Percentiles rank a stretch among this genome's conserved stretches.
Evolutionary conservation across 176 grass and related monocot species (phyloP).

Genomic region (Coix lacrymajobi): DNA sequence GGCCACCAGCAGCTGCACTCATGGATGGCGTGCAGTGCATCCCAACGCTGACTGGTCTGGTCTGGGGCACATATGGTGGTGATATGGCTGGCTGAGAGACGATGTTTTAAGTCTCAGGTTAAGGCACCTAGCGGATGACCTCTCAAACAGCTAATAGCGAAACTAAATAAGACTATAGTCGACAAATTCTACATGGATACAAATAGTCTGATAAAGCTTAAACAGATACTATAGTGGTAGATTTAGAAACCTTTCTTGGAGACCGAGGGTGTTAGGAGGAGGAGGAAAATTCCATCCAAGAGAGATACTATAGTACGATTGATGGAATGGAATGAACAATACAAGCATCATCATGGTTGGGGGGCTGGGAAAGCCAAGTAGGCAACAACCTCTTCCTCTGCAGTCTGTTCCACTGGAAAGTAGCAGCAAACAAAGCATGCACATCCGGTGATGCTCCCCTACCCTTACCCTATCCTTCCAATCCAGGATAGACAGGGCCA

Average conservation of each 20-base stretch:
- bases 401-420: constrained; percentile 15
- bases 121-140: neutral
- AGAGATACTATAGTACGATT: neutral
- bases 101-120: neutral
- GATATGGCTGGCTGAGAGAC: neutral
- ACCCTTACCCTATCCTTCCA: constrained; percentile 21
- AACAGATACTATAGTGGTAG: neutral
- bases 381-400: constrained; percentile 24
- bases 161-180: neutral
- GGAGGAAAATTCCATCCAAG: neutral
- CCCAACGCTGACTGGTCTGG: neutral
- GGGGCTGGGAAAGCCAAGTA: constrained; percentile 35
- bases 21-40: neutral
- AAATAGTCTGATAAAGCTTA: too few species aligned
- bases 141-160: neutral
- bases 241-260: neutral
- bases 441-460: constrained; percentile 12
- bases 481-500: constrained; percentile 4
- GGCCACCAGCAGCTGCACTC: constrained; percentile 40
- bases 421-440: neutral
- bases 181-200: too few species aligned
- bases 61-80: neutral
- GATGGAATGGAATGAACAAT: neutral
- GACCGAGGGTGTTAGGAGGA: too few species aligned
- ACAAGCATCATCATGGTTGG: neutral